Percentiles rank a stretch among this genome's conserved stretches.
Conservation (phyloP, 2,329 filamentous ascomycete genomes). For the Microdochium nivale region DNA sequence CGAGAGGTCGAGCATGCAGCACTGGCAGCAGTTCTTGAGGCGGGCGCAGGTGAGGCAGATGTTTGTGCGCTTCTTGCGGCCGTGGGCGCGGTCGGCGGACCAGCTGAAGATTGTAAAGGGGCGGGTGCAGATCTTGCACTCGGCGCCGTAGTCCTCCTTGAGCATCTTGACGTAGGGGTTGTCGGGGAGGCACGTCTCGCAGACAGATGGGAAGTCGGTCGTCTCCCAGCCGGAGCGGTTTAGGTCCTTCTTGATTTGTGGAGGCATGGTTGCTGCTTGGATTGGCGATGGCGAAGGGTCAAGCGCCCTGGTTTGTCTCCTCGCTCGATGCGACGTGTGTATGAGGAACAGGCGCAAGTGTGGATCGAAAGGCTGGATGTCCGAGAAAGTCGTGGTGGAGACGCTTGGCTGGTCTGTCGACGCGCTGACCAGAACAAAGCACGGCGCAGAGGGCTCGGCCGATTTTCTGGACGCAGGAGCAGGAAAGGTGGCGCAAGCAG, state of each 20-base stretch:
- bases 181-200: slow-evolving; percentile 87
- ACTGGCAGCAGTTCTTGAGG: slow-evolving; percentile 97
- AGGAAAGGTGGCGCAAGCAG: not conserved
- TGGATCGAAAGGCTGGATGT: not conserved
- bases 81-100: slow-evolving; percentile 81
- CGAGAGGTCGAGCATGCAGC: slow-evolving; percentile 94
- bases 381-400: not conserved
- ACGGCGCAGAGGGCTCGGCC: not conserved
- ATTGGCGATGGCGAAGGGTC: not conserved
- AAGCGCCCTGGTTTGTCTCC: not conserved
- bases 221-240: slow-evolving; percentile 96
- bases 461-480: not conserved
- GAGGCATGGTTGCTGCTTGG: slow-evolving; percentile 51
- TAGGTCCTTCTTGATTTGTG: slow-evolving; percentile 92
- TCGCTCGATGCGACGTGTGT: not conserved
- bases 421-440: not conserved
- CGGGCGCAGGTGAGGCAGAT: slow-evolving; percentile 96
- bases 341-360: not conserved
- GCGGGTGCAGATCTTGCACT: slow-evolving; percentile 83
- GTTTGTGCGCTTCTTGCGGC: slow-evolving; percentile 86
- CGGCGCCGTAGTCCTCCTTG: slow-evolving; percentile 89
- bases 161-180: slow-evolving; percentile 99
- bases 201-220: slow-evolving; percentile 81
- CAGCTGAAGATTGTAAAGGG: slow-evolving; percentile 95
- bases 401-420: not conserved